A percentile compares a stretch with the other conserved stretches of the same genome.
Evolutionary conservation across 495 filamentous ascomycete genomes (phyloP).

Genomic region (Lasiosphaeria miniovina): DNA sequence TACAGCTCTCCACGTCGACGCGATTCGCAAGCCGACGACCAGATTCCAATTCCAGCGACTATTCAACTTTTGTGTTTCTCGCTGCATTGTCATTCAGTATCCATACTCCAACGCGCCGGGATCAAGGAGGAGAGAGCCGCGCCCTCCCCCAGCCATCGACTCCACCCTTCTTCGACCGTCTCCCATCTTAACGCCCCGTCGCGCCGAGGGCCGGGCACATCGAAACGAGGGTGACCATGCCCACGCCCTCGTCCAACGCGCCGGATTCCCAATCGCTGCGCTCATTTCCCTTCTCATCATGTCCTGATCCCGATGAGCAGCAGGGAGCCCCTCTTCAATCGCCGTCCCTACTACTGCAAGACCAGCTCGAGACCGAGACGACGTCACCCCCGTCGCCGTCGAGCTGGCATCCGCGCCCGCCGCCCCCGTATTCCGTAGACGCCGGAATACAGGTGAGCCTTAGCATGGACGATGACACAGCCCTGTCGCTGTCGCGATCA

Average conservation of each 20-base stretch:
- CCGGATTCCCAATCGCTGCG: constrained; percentile 35
- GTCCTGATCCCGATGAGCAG: constrained; percentile 40
- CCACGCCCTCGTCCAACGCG: constrained; percentile 47
- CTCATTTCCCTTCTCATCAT: constrained; percentile 41
- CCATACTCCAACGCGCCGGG: not conserved
- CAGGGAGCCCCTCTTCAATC: not conserved
- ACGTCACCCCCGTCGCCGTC: constrained; percentile 15
- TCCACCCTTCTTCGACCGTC: not conserved
- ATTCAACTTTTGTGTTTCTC: not conserved
- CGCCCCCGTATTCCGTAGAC: constrained; percentile 11
- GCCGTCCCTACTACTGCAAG: constrained; percentile 2
- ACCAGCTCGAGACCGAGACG: constrained; percentile 15
- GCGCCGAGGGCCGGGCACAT: not conserved
- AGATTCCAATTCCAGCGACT: not conserved
- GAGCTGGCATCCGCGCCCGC: constrained; percentile 22
- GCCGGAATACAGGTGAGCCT: constrained; percentile 14
- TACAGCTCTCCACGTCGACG: not conserved
- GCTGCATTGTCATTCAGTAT: not conserved
- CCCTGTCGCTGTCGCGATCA: constrained; percentile 32
- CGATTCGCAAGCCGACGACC: not conserved
- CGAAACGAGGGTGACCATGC: constrained; percentile 38
- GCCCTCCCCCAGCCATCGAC: not conserved
- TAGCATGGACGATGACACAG: constrained; percentile 25
- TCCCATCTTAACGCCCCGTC: not conserved
- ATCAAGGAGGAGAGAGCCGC: not conserved